These are phyloP conservation scores for Aspergillus diversus DNA, from an alignment of 495 filamentous ascomycete genomes.

Conservation along the genomic window DNA sequence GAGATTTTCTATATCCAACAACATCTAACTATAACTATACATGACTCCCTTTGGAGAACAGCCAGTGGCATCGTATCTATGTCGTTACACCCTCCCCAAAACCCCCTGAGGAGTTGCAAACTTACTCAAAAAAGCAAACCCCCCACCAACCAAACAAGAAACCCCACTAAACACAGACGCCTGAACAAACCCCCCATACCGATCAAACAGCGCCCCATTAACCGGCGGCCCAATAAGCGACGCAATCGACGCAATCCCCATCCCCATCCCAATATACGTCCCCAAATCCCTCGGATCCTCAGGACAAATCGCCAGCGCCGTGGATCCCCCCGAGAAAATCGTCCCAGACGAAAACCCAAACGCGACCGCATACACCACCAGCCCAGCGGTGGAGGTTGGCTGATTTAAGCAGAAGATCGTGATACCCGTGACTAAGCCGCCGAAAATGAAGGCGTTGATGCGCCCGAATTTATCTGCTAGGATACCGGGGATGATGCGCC, in stretches of 20 bases:
- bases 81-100: constrained; percentile 5
- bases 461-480: constrained; percentile 33
- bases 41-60: too few species aligned
- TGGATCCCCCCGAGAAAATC: constrained; percentile 49
- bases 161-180: constrained; percentile 15
- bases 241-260: constrained; percentile 25
- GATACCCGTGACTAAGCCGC: constrained; percentile 23
- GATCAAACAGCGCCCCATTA: constrained; percentile 28
- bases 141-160: constrained; percentile 7
- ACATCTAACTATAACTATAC: too few species aligned
- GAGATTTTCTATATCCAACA: too few species aligned
- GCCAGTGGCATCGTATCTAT: too few species aligned
- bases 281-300: constrained; percentile 51
- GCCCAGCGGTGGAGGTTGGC: constrained; percentile 44
- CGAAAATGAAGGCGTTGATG: constrained; percentile 26
- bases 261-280: constrained; percentile 42
- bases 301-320: constrained; percentile 23
- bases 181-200: constrained; percentile 16
- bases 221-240: constrained; percentile 35
- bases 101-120: neutral
- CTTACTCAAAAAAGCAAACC: constrained; percentile 14
- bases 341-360: constrained; percentile 62
- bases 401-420: constrained; percentile 48
- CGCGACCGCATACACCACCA: constrained; percentile 56
- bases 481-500: constrained; percentile 29